These are phyloP conservation scores for Inga leiocalycina DNA, from an alignment of 306 rosid species.

Conservation along the genomic window DNA sequence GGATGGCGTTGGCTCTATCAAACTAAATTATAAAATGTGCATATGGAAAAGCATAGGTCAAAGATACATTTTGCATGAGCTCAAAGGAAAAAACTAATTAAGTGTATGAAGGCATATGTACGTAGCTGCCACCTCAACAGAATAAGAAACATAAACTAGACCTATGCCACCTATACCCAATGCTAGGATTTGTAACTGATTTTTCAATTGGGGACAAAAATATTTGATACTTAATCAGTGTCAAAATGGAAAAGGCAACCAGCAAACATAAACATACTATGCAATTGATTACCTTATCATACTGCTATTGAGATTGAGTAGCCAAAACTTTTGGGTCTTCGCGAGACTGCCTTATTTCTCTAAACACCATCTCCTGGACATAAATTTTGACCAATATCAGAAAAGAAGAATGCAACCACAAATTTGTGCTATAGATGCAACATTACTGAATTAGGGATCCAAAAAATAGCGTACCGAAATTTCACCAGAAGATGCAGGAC, in stretches of 20 bases:
- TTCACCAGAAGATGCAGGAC: too few relatives aligned
- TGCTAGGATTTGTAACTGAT: conserved; percentile 69
- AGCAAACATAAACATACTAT: conserved; percentile 21
- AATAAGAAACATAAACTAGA: conserved; percentile 73
- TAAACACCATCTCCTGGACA: conserved; percentile 79
- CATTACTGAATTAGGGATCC: too few relatives aligned
- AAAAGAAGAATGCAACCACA: conserved; percentile 21
- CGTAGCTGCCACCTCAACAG: conserved; percentile 92
- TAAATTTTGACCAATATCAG: conserved; percentile 30
- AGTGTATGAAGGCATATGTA: conserved; percentile 36
- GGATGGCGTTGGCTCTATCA: background rate
- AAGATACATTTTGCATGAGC: conserved; percentile 15
- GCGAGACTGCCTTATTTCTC: conserved; percentile 65
- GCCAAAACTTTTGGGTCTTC: conserved; percentile 89
- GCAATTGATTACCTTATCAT: conserved; percentile 59
- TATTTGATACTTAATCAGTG: conserved; percentile 9
- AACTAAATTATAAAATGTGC: background rate
- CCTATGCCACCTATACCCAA: conserved; percentile 87
- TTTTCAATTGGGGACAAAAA: conserved; percentile 67
- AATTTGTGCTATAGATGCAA: background rate
- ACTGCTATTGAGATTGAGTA: conserved; percentile 64
- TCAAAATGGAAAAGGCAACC: conserved; percentile 21
- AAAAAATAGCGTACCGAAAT: too few relatives aligned
- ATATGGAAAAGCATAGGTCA: conserved; percentile 3
- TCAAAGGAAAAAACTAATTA: conserved; percentile 7